Base-by-base conservation (phyloP, 1,284 basidiomycete genomes). In the Anthracocystis panici-leucophaei region DNA sequence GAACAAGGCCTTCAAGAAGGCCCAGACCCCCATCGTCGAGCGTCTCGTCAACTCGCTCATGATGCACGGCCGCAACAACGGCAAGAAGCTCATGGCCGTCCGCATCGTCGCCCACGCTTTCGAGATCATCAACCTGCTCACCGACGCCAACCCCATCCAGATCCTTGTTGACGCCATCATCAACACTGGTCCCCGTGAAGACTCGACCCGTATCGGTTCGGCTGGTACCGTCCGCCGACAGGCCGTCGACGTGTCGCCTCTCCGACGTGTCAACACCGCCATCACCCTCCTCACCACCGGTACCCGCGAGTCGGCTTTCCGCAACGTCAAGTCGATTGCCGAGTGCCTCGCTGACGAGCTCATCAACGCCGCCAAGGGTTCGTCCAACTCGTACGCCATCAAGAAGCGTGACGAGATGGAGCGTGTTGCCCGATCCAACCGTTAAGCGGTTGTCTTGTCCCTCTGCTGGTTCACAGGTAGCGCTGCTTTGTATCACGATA, bases 61-160 rank as follows among this genome's bases (percentile, higher is more conserved):
- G 97, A 99, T 99, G 96, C 97, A 99, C 89, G 97, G 97, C 81
- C 95, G 97, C 88, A 99, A 99, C 92, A 99, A 97, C 89, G 97
- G 97, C 86, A 99, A 99, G 91, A 99, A 99, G 89, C 92, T 98
- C 87, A 89, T 99, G 88, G 92, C 97, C 84, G 94, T 99, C 88
- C 95, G 97, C 88, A 99, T 99, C 85, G 97, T 99, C 84, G 93
- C 95, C 75, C 97, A 99, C 88, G 94, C 97, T 62, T 99, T 99
- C 87, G 97, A 99, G 89, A 97, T 99, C 88, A 97, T 99, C 88
- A 93, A 99, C 90, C 94, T 99, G 86, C 93, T 99, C 88, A 95
- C 94, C 84, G 97, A 99, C 91, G 94, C 96, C 89, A 99, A 99
- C 91, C 97, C 97, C 79, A 94, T 99, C 87, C 97, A 99, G 90